phyloP scores from a whole-genome alignment of 305 asterid species.

The Euphrasia arctica region DNA sequence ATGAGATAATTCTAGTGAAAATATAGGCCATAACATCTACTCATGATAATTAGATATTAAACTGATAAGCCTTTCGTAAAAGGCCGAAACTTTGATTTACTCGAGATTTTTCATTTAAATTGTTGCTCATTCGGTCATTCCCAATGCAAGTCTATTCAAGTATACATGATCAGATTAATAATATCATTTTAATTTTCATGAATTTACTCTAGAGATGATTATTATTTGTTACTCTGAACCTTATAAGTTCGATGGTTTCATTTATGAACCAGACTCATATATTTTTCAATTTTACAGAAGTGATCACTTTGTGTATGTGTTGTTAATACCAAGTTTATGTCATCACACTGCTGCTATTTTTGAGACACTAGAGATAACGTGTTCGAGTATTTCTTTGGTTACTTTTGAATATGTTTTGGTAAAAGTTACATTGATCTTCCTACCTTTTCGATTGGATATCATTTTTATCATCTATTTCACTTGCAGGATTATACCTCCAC shows the following conservation, averaged over 20 bases:
- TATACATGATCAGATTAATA: constrained; percentile 13
- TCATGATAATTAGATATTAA: neutral
- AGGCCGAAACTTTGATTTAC: neutral
- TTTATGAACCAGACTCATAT: no score
- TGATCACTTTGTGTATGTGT: neutral
- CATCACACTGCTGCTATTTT: neutral
- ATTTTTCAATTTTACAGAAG: no score
- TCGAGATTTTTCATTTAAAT: neutral
- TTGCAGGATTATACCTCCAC: constrained; percentile 85
- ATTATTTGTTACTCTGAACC: neutral
- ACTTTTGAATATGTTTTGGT: constrained; percentile 13
- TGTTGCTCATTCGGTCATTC: constrained; percentile 2
- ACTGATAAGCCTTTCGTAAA: constrained; percentile 12
- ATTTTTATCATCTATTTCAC: constrained; percentile 28
- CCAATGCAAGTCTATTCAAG: neutral
- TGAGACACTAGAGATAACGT: constrained; percentile 6
- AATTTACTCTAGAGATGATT: neutral
- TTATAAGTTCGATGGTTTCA: no score
- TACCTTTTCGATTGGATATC: constrained; percentile 19
- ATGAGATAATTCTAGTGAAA: no score
- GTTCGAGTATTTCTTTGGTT: neutral
- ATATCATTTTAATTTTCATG: neutral
- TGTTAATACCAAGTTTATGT: constrained; percentile 11
- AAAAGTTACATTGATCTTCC: constrained; percentile 11
- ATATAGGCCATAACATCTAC: no score